Conservation (phyloP, 306 rosid species). For the Ammopiptanthus mongolicus region DNA sequence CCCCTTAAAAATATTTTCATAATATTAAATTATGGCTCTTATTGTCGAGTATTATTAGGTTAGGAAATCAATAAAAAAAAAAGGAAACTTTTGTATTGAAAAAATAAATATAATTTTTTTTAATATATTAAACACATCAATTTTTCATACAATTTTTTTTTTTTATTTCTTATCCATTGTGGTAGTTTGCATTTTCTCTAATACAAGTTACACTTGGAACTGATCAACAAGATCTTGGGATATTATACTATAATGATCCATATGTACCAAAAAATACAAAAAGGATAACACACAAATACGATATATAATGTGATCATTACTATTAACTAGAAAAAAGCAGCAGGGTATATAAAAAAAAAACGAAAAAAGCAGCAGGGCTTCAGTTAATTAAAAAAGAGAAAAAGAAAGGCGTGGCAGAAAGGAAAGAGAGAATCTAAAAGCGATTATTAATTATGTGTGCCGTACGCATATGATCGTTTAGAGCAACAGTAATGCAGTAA, state of each 20-base stretch:
- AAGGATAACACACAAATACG: background rate
- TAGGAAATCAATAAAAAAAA: no score
- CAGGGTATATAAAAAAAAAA: no score
- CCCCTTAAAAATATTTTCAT: no score
- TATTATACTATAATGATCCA: background rate
- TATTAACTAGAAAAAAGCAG: background rate
- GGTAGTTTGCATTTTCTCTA: no score
- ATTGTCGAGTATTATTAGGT: no score
- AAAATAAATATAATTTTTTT: no score
- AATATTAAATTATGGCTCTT: no score
- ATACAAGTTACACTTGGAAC: background rate
- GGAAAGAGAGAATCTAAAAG: conserved; percentile 36
- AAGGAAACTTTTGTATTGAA: no score
- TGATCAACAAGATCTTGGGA: background rate
- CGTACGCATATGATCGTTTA: conserved; percentile 20
- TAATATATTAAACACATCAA: no score
- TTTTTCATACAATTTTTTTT: no score
- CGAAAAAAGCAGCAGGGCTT: background rate
- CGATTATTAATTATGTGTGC: conserved; percentile 23
- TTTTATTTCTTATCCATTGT: no score
- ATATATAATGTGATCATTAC: conserved; percentile 6
- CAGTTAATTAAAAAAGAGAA: background rate
- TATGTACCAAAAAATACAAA: background rate
- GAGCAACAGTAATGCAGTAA: conserved; percentile 39
- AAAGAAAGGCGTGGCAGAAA: background rate